phyloP scores from a whole-genome alignment of 2,329 filamentous ascomycete species.

The Drechmeria coniospora region DNA sequence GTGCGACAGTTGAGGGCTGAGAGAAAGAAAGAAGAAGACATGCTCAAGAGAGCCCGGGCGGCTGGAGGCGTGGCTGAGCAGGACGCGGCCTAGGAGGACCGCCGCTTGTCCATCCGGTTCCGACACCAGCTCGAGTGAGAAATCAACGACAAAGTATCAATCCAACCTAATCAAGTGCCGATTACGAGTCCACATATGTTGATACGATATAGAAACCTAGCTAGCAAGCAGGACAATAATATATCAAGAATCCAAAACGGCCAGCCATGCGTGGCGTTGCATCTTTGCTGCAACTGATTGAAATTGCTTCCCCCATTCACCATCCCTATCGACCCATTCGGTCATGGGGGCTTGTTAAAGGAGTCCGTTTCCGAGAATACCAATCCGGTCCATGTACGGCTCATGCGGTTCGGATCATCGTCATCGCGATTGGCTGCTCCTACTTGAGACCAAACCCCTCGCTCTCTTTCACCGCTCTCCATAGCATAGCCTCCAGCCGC shows the following conservation, averaged over 20 bases:
- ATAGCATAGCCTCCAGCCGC: constrained; percentile 56
- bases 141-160: not conserved
- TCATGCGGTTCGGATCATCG: constrained; percentile 6
- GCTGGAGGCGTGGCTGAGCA: constrained; percentile 21
- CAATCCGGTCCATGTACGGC: not conserved
- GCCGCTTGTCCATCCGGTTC: constrained; percentile 1
- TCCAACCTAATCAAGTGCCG: too few relatives aligned
- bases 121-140: not conserved
- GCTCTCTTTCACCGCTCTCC: constrained; percentile 77
- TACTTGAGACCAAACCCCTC: constrained; percentile 84
- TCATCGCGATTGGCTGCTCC: constrained; percentile 10
- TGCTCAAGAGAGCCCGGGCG: constrained; percentile 25
- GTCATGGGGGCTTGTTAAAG: too few relatives aligned
- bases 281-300: too few relatives aligned
- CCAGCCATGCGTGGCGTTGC: not conserved
- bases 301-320: too few relatives aligned
- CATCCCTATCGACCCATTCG: too few relatives aligned
- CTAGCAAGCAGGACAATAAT: not conserved
- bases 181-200: too few relatives aligned
- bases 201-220: too few relatives aligned
- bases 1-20: constrained; percentile 36
- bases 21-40: constrained; percentile 45
- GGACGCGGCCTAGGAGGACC: constrained; percentile 11
- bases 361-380: too few relatives aligned
- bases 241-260: not conserved